These are phyloP conservation scores for Tympanopsis confertula DNA, from an alignment of 2,329 filamentous ascomycete genomes.

Conservation along the genomic window DNA sequence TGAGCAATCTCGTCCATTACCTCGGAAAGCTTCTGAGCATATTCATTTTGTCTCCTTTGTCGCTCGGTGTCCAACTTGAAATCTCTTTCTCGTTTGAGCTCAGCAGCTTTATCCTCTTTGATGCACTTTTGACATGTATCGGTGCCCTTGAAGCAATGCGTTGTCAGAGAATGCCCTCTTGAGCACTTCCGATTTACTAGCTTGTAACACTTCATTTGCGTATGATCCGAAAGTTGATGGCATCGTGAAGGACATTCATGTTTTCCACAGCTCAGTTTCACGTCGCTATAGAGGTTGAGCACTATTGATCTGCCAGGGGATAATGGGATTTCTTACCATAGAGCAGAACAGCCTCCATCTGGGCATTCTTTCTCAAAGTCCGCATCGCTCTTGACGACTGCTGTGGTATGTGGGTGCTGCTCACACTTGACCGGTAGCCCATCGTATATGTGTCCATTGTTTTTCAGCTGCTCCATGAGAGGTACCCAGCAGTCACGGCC, in stretches of 20 bases:
- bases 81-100: slow-evolving; percentile 29
- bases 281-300: slow-evolving; percentile 22
- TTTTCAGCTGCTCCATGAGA: slow-evolving; percentile 43
- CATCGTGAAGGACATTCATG: slow-evolving; percentile 51
- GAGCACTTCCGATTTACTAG: slow-evolving; percentile 35
- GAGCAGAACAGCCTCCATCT: slow-evolving; percentile 56
- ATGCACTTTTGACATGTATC: slow-evolving; percentile 43
- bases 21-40: slow-evolving; percentile 28
- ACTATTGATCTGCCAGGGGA: background rate
- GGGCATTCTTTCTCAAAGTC: slow-evolving; percentile 54
- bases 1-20: slow-evolving; percentile 44
- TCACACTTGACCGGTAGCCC: slow-evolving; percentile 51
- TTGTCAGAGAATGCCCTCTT: too few relatives aligned
- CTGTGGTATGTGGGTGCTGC: slow-evolving; percentile 38
- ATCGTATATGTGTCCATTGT: slow-evolving; percentile 38
- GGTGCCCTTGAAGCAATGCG: too few relatives aligned
- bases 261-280: slow-evolving; percentile 37
- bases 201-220: slow-evolving; percentile 23
- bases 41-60: slow-evolving; percentile 27
- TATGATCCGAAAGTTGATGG: slow-evolving; percentile 49
- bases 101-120: slow-evolving; percentile 30
- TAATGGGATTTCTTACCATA: slow-evolving; percentile 37
- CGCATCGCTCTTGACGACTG: slow-evolving; percentile 30
- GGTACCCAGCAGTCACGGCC: slow-evolving; percentile 43
- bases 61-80: slow-evolving; percentile 37